Base-by-base conservation (phyloP, 768 basidiomycete genomes). In the Phylloporus rhodoxanthus region DNA sequence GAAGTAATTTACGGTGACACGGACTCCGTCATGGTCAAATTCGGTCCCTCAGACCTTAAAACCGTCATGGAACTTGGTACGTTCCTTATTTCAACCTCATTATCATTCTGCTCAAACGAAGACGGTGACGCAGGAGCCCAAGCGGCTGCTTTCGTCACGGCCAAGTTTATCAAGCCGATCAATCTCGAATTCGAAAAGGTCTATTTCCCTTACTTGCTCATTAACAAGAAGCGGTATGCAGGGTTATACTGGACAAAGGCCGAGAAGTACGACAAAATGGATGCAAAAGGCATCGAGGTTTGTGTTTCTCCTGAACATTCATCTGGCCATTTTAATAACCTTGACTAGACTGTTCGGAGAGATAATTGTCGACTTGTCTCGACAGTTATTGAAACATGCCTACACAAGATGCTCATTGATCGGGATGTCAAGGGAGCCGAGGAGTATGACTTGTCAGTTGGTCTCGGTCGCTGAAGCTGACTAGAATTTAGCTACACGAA, bases 111-210 rank as follows among this genome's bases (percentile, higher is more conserved):
- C 17, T 45, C 15, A 38, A 50, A 28, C 6, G 23, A 29, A n/a
- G 19, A 13, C 15, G 40, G 20, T 43, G 26, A 51, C 30, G 17
- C 57, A 95, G 93, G 94, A 33, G 82, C 83, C 34, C 89, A 97
- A 71, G 96, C 96, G 2, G 96, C 96, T 1, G 82, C 89, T 14
- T 76, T 90, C 14, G 95, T 99, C 15, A 93, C 96, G 0, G 65
- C 76, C 36, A 91, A 92, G 66, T 99, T 99, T 66, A 73, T 93
- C 59, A 85, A 87, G 61, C 96, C 95, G 0, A 98, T 98, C 74
- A 98, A 98, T 67, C 82, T 99, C 23, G 95, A 99, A 68, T 99
- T 99, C 70, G 96, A 99, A 66, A 98, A 99, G 66, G 94, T 98
- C 5, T 99, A 99, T 70, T 98, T 88, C 67, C 96, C 96, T 5